Evolutionary conservation across 768 basidiomycete genomes (phyloP).

Genomic region (Coprinopsis cinerea): DNA sequence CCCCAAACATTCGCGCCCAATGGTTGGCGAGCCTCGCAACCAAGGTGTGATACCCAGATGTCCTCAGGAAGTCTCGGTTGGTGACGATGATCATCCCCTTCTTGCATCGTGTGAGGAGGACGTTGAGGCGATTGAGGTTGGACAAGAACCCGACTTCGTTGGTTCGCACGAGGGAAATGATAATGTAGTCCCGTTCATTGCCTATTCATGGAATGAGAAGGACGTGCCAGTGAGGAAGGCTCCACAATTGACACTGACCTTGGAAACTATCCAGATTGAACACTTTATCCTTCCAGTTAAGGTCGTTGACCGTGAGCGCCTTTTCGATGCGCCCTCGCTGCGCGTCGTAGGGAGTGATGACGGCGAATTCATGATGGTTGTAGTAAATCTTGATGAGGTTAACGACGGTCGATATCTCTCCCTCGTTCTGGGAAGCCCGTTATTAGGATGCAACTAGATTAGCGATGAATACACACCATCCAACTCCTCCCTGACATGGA

Average conservation of each 20-base stretch:
- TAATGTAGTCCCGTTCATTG: slow-evolving; percentile 13
- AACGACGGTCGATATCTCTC: slow-evolving; percentile 35
- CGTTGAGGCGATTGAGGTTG: slow-evolving; percentile 42
- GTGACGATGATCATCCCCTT: slow-evolving; percentile 44
- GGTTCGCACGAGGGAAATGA: slow-evolving; percentile 35
- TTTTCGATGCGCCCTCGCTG: slow-evolving; percentile 39
- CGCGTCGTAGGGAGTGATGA: slow-evolving; percentile 52
- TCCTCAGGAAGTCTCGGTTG: slow-evolving; percentile 32
- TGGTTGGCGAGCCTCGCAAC: slow-evolving; percentile 32
- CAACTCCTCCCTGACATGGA: slow-evolving; percentile 34
- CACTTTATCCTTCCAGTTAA: slow-evolving; percentile 34
- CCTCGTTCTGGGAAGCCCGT: slow-evolving; percentile 28
- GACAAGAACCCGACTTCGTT: slow-evolving; percentile 39
- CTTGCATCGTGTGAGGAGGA: slow-evolving; percentile 45
- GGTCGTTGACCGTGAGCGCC: slow-evolving; percentile 25
- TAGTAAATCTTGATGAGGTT: slow-evolving; percentile 39
- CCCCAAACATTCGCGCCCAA: slow-evolving; percentile 17
- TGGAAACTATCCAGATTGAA: slow-evolving; percentile 55
- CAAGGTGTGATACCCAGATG: slow-evolving; percentile 31
- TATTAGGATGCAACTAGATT: not conserved
- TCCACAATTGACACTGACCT: slow-evolving; percentile 24
- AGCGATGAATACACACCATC: slow-evolving; percentile 26
- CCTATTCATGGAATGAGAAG: slow-evolving; percentile 4
- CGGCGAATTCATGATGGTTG: slow-evolving; percentile 28
- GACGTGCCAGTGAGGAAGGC: not conserved